Percentiles rank a stretch among this genome's conserved stretches.
Conservation (phyloP, 139 green algal species). For the Coelastrella sp. region DNA sequence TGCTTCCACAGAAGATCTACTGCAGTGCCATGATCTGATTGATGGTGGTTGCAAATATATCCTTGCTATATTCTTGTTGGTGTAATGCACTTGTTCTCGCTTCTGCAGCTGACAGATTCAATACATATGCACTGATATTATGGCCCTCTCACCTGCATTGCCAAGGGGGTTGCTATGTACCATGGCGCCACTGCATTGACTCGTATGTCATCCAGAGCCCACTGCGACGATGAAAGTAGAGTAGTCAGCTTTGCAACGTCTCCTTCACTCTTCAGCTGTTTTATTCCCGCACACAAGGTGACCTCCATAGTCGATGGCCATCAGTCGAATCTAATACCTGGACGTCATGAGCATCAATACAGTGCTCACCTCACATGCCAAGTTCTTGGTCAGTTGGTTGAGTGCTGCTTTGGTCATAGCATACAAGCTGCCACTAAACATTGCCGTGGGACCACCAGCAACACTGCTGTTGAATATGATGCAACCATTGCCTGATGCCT, state of each 20-base stretch:
- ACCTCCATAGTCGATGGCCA: too few relatives aligned
- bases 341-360: too few relatives aligned
- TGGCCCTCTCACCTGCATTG: conserved; percentile 54
- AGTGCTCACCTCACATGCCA: conserved; percentile 57
- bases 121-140: neutral
- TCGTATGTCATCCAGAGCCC: conserved; percentile 77
- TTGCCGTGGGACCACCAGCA: conserved; percentile 82
- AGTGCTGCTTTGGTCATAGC: conserved; percentile 87
- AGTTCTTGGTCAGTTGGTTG: conserved; percentile 89
- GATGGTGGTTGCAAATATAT: too few relatives aligned
- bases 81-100: too few relatives aligned
- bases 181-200: conserved; percentile 87
- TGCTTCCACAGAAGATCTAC: too few relatives aligned
- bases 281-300: too few relatives aligned
- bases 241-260: too few relatives aligned
- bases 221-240: neutral
- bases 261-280: too few relatives aligned
- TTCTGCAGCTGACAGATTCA: too few relatives aligned
- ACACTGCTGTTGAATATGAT: conserved; percentile 92
- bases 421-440: conserved; percentile 61
- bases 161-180: conserved; percentile 87
- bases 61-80: too few relatives aligned
- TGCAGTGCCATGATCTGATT: too few relatives aligned
- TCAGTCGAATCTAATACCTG: too few relatives aligned
- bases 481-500: conserved; percentile 20